These are phyloP conservation scores for Suhomyces guaymorum DNA, from an alignment of 1,139 yeast species.

Conservation along the genomic window DNA sequence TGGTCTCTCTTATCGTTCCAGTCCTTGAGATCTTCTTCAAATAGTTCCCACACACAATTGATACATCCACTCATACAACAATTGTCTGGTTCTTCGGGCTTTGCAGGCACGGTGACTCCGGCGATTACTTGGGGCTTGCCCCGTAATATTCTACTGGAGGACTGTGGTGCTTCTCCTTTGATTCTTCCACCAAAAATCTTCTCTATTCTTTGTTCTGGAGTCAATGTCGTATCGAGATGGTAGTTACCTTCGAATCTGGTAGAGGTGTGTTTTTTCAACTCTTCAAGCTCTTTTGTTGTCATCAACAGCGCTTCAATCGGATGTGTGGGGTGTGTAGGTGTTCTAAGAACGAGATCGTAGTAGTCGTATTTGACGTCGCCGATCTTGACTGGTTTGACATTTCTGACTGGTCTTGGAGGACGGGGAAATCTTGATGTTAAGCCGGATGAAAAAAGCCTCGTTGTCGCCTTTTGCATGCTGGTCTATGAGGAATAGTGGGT, in stretches of 20 bases:
- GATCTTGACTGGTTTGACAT: conserved; percentile 3
- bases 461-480: not conserved
- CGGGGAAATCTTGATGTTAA: conserved; percentile 3
- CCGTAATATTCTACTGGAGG: conserved; percentile 51
- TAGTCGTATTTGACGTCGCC: conserved; percentile 27
- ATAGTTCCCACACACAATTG: conserved; percentile 95
- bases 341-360: conserved; percentile 40
- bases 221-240: conserved; percentile 28
- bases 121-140: conserved; percentile 53
- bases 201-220: conserved; percentile 51
- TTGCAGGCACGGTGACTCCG: conserved; percentile 75
- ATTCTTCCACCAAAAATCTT: conserved; percentile 60
- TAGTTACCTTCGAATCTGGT: conserved; percentile 52
- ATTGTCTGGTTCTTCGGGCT: conserved; percentile 88
- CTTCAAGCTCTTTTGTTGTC: conserved; percentile 23
- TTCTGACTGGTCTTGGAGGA: conserved; percentile 7
- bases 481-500: too few species aligned
- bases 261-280: conserved; percentile 24
- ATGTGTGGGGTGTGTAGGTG: conserved; percentile 36
- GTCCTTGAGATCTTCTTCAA: conserved; percentile 80
- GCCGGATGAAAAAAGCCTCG: conserved; percentile 2
- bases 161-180: conserved; percentile 52
- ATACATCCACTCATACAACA: conserved; percentile 98
- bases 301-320: conserved; percentile 35
- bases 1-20: conserved; percentile 64